Base-by-base conservation (phyloP, 1,284 basidiomycete species). In the Mrakiaceae sp. region DNA sequence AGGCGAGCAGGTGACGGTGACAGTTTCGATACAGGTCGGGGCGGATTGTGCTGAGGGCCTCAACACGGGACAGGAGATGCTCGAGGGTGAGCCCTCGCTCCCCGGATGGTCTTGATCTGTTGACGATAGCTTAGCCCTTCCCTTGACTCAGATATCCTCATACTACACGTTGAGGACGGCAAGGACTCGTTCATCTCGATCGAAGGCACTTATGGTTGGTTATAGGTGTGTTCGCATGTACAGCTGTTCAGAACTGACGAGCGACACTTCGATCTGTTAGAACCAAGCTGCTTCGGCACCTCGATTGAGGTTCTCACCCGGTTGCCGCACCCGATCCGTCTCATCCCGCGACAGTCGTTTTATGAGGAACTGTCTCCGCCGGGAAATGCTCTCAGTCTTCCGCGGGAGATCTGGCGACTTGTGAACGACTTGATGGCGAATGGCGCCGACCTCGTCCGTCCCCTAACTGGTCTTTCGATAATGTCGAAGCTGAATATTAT, bases 131-230 rank as follows among this genome's bases (percentile, higher is more conserved):
- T 27, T 2, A 27, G 27, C 27, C 27, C 27, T 27, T 27, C 2
- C 27, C 27, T 27, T 27, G 27, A 27, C 27, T 27, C 27, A 63
- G 61, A 53, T 11, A 44, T 63, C 2, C 8, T 63, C 5, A 57
- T 63, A 14, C 48, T 63, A 4, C 52, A 52, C 3, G 61, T 63
- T 10, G 16, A 49, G 2, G 50, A 39, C n/a, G 61, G 61, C 8
- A 63, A 63, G 40, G 61, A 63, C 46, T 48, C 12, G n/a, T 63
- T 63, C 44, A 39, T 63, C 10, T 56, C 61, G 0, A 40, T 63
- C 42, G 12, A 43, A 5, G 61, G 50, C 4, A 42, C 50, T 9
- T 63, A 63, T 16, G 39, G 53, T 61, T 16, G 50, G 60, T 53
- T 27, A 7, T 27, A 27, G 27, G 27, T 27, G 27, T 27, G 27